A percentile compares a stretch with the other conserved stretches of the same genome.
Conservation (phyloP, 805 yeast genomes). For the Yamadazyma paraphyllophila region DNA sequence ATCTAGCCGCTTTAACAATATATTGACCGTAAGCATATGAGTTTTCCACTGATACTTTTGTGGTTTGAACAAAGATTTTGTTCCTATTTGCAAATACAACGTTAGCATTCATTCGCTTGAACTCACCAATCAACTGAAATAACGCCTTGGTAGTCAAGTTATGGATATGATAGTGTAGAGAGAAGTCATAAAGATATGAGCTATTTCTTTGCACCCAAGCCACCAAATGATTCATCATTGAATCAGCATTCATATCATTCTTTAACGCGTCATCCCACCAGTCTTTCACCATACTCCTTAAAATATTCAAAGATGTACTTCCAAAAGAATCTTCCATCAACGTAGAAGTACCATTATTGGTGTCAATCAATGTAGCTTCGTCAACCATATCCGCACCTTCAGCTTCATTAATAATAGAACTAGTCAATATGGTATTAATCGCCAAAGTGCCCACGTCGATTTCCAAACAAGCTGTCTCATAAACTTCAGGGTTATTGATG, state of each 20-base stretch:
- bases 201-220: conserved; percentile 81
- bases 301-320: conserved; percentile 63
- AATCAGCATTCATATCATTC: conserved; percentile 70
- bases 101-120: conserved; percentile 72
- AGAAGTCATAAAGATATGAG: conserved; percentile 72
- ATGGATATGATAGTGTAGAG: conserved; percentile 82
- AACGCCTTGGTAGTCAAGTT: conserved; percentile 81
- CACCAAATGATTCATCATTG: conserved; percentile 75
- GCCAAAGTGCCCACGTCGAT: conserved; percentile 75
- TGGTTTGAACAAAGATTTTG: conserved; percentile 67
- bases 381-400: conserved; percentile 81
- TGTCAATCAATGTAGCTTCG: conserved; percentile 30
- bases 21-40: conserved; percentile 91
- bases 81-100: conserved; percentile 80
- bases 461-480: conserved; percentile 75
- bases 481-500: conserved; percentile 75
- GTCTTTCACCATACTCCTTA: conserved; percentile 71
- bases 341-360: conserved; percentile 42
- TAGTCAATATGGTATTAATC: conserved; percentile 82
- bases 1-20: conserved; percentile 69
- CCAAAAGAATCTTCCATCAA: conserved; percentile 85
- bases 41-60: conserved; percentile 75
- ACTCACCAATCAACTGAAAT: conserved; percentile 76
- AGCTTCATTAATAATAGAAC: conserved; percentile 79
- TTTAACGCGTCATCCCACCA: conserved; percentile 93